Evolutionary conservation across 2,329 filamentous ascomycete genomes (phyloP), one percentile per base, ranked within the genome.

Genomic region (Podosphaera aphanis): DNA sequence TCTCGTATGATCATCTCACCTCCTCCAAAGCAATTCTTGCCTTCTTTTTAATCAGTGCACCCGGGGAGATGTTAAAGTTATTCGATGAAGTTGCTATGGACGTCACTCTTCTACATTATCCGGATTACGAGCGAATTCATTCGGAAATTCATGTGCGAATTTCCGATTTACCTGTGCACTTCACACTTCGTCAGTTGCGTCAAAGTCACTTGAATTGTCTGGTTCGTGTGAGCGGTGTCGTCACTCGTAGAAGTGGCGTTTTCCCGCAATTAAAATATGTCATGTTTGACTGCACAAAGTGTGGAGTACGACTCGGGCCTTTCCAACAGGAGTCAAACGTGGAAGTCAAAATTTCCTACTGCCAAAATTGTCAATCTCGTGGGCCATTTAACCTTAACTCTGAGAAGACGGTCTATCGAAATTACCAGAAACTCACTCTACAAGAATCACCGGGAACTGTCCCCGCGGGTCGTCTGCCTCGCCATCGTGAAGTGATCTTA

Each of bases 231-330:
- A 86, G 81, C 55, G 90, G 90, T 53, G 90, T 98, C 3, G 90
- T 98, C 23, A 98, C 90, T 29, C 77, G 90, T 51, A 76, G 90
- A 53, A 92, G 79, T 21, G 90, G 90, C 47, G 92, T 98, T 42
- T 98, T 98, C 61, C 90, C 90, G 2, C 90, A 98, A 64, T 69
- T 98, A 49, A 95, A 95, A 62, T 94, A 95, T 62, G 83, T 98
- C 65, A 93, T 94, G 64, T 95, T 98, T 59, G 83, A 94, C 64
- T 98, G 90, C 64, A 76, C 70, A 48, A 98, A 94, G 64, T 98
- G 90, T 57, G 83, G 83, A 49, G 73, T 83, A 40, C 93, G 85
- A 0, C 72, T 98, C 2, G 90, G 90, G 1, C 90, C 90, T 16
- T 98, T 94, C 67, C 88, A 93, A 59, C 90, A 98, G 58, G 90